Conservation (phyloP, 2,329 filamentous ascomycete species). For the Sporothrix luriei region DNA sequence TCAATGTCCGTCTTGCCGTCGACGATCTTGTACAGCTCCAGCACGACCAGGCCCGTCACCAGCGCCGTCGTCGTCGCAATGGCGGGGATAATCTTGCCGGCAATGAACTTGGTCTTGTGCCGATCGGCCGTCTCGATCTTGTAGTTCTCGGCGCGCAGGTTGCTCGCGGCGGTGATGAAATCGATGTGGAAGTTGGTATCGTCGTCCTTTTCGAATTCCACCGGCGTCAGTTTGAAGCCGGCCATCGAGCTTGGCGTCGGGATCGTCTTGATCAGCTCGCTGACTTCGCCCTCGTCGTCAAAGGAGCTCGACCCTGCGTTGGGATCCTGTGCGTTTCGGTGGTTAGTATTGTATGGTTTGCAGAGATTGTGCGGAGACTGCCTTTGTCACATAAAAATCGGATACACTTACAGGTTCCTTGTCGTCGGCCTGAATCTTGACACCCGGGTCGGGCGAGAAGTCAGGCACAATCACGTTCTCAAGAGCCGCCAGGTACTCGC, state of each 20-base stretch:
- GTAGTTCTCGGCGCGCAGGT: constrained; percentile 96
- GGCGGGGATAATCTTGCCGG: constrained; percentile 97
- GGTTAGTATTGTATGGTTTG: background rate
- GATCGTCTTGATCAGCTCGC: constrained; percentile 70
- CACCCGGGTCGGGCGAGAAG: constrained; percentile 83
- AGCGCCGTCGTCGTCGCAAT: constrained; percentile 97
- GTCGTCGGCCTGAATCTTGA: constrained; percentile 97
- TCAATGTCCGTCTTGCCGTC: constrained; percentile 96
- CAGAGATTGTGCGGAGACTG: no score
- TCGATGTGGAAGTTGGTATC: constrained; percentile 98
- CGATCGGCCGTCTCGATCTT: constrained; percentile 90
- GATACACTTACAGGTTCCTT: constrained; percentile 71
- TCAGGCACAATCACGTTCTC: constrained; percentile 95
- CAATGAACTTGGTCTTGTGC: constrained; percentile 99
- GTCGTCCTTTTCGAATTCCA: constrained; percentile 97
- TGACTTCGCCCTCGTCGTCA: constrained; percentile 75
- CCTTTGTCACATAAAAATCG: background rate
- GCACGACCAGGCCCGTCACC: constrained; percentile 86
- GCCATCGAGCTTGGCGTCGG: constrained; percentile 79
- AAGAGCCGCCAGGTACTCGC: constrained; percentile 75
- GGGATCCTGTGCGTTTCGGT: constrained; percentile 62
- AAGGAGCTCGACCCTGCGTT: constrained; percentile 63
- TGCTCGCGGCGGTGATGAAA: constrained; percentile 97
- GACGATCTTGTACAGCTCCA: constrained; percentile 95
- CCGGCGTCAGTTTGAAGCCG: constrained; percentile 85